Conservation (phyloP, 371 early-diverging fungal species). For the Polyrhizophydium stewartii region DNA sequence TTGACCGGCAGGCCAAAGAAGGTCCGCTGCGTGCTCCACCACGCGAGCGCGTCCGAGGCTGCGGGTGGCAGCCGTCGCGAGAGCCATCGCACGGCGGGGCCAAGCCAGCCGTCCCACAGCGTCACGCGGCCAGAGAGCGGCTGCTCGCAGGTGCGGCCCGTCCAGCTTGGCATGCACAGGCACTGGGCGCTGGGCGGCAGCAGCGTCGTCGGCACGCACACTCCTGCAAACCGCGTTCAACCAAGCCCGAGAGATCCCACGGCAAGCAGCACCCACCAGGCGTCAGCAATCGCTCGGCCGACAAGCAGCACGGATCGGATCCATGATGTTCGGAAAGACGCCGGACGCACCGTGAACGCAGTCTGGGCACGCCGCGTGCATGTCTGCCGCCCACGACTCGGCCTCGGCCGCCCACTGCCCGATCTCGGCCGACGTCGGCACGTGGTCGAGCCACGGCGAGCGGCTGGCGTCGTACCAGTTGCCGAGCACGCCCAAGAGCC, state of each 20-base stretch:
- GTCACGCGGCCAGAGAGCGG: not conserved
- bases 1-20: not conserved
- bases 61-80: not conserved
- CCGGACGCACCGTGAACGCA: too few species aligned
- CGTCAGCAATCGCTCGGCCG: not conserved
- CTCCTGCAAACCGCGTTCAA: slow-evolving; percentile 1
- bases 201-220: not conserved
- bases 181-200: not conserved
- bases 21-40: not conserved
- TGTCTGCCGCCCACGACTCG: too few species aligned
- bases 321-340: too few species aligned
- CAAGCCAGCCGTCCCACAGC: not conserved
- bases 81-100: not conserved
- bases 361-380: too few species aligned
- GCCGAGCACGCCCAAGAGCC: too few species aligned
- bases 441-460: too few species aligned
- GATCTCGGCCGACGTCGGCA: too few species aligned
- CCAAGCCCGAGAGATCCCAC: not conserved
- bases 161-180: not conserved
- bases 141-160: not conserved
- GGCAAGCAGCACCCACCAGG: not conserved
- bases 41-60: not conserved
- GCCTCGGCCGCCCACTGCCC: too few species aligned
- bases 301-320: too few species aligned
- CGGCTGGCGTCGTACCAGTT: too few species aligned